These are phyloP conservation scores for Mycena floridula DNA, from an alignment of 768 basidiomycete genomes.

Conservation along the genomic window DNA sequence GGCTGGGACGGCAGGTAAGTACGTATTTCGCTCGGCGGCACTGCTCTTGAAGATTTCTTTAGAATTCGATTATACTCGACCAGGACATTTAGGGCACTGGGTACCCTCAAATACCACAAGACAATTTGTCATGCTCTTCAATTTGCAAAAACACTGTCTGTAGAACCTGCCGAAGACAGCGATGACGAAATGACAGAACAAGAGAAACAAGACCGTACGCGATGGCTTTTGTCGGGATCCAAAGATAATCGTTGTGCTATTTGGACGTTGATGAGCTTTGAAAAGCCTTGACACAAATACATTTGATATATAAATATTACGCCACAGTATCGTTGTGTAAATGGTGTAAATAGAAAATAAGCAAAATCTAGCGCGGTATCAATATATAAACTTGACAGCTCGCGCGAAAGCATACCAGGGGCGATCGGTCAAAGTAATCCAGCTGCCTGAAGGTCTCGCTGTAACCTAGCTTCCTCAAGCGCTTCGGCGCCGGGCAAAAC, in stretches of 20 bases:
- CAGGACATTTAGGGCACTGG: conserved; percentile 74
- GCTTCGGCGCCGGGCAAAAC: conserved; percentile 23
- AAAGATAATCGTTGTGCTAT: conserved; percentile 68
- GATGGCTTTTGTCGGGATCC: conserved; percentile 61
- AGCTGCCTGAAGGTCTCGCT: conserved; percentile 44
- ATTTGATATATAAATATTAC: neutral
- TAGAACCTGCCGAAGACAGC: conserved; percentile 25
- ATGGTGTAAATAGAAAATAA: neutral
- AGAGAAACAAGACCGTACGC: conserved; percentile 37
- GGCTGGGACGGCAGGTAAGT: conserved; percentile 93
- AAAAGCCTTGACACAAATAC: conserved; percentile 13
- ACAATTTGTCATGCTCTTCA: conserved; percentile 66
- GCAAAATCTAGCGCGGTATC: neutral
- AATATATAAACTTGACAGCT: too few species aligned
- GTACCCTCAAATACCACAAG: conserved; percentile 80
- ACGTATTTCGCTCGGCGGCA: neutral
- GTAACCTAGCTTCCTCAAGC: conserved; percentile 38
- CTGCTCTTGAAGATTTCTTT: conserved; percentile 1
- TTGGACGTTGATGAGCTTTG: conserved; percentile 60
- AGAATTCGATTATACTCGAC: conserved; percentile 84
- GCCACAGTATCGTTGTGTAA: neutral
- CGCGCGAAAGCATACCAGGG: too few species aligned
- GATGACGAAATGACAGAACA: conserved; percentile 47
- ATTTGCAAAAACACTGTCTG: conserved; percentile 44
- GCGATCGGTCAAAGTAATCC: conserved; percentile 39